Evolutionary conservation across 2,329 filamentous ascomycete genomes (phyloP).

Genomic region (Monosporascus sp.): DNA sequence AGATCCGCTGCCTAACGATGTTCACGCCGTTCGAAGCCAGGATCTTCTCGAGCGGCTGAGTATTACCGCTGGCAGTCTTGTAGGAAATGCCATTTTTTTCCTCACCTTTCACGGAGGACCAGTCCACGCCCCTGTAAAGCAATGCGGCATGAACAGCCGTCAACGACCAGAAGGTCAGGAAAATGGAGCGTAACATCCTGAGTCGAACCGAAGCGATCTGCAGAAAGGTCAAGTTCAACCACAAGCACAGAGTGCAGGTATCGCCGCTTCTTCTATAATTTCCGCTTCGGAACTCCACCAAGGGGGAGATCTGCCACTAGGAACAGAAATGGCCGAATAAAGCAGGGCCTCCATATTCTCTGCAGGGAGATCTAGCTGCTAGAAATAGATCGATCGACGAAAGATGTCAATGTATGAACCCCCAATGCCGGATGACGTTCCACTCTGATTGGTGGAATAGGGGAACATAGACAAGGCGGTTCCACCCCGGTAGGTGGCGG

Average conservation of each 20-base stretch:
- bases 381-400: background rate
- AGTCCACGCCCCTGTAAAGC: constrained; percentile 63
- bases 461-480: too few species aligned
- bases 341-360: too few species aligned
- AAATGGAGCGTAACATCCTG: constrained; percentile 16
- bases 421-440: too few species aligned
- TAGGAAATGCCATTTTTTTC: constrained; percentile 58
- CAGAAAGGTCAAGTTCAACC: too few species aligned
- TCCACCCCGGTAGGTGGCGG: too few species aligned
- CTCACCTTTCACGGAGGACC: constrained; percentile 61
- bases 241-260: background rate
- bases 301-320: background rate
- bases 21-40: constrained; percentile 59
- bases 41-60: constrained; percentile 57
- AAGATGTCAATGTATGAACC: background rate
- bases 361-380: background rate
- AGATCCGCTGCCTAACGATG: constrained; percentile 64
- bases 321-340: background rate
- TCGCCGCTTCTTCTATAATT: background rate
- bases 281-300: background rate
- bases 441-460: too few species aligned
- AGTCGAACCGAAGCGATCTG: background rate
- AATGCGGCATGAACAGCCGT: constrained; percentile 37
- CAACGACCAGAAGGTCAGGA: constrained; percentile 14
- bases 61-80: constrained; percentile 48